A percentile compares a stretch with the other conserved stretches of the same genome.
These are phyloP conservation scores for Sugiyamaella grinbergsii DNA, from an alignment of 1,139 yeast genomes.

Conservation along the genomic window DNA sequence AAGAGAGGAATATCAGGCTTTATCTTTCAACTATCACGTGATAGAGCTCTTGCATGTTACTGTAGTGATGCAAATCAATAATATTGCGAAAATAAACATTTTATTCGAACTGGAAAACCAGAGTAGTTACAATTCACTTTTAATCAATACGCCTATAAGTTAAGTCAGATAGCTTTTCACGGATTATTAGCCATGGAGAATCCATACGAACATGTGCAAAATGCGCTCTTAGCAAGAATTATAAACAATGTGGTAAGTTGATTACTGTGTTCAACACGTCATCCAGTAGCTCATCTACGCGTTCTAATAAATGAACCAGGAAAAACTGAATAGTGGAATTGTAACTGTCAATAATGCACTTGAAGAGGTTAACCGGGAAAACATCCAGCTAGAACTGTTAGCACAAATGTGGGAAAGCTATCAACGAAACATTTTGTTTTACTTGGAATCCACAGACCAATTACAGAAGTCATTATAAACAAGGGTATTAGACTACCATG, in stretches of 20 bases:
- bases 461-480: constrained; percentile 54
- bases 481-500: neutral
- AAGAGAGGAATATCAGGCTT: no score
- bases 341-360: constrained; percentile 61
- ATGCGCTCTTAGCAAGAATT: constrained; percentile 73
- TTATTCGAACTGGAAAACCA: no score
- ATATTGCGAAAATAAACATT: no score
- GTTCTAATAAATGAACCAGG: constrained; percentile 40
- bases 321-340: constrained; percentile 71
- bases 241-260: constrained; percentile 52
- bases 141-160: neutral
- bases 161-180: neutral
- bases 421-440: constrained; percentile 68
- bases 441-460: constrained; percentile 70
- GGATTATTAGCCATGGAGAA: constrained; percentile 64
- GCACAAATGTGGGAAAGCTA: constrained; percentile 85
- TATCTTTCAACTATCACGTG: no score
- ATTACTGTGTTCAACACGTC: neutral
- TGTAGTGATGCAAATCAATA: no score
- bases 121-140: no score
- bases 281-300: no score
- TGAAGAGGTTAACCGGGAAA: constrained; percentile 64
- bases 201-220: constrained; percentile 87
- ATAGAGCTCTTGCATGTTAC: no score
- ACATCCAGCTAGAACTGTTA: constrained; percentile 69